Base-by-base conservation (phyloP, 2,329 filamentous ascomycete species). In the Exserohilum turcica region DNA sequence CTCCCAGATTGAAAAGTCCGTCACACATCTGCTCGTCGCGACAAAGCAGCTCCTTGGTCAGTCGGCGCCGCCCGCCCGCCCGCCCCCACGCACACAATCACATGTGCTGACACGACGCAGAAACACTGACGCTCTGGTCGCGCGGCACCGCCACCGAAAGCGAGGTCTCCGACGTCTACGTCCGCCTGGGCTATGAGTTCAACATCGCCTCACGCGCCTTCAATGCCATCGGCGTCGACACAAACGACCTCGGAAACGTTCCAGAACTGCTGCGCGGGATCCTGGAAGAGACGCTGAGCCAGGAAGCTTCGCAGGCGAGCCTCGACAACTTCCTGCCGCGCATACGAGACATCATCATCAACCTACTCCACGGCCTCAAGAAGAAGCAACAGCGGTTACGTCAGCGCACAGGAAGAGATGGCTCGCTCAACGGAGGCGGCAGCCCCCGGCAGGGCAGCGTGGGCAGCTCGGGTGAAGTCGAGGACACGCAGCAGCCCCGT, bases 291-390 rank as follows among this genome's bases (percentile, higher is more conserved):
- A 99, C 94, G 1, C 82, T 99, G 31, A 97, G 93, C 74, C 94
- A 99, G 71, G 92, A 97, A 77, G 94, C 94, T 5, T 97, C 91
- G 64, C 87, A 92, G 43, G 88, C 95, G 71, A 97, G 92, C 74
- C 82, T 99, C 56, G 94, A 99, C 74, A 90, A 89, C 72, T 99
- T 96, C 74, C 80, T 99, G 28, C 94, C 94, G 0, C 86, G 90
- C 54, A 99, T 99, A 74, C 87, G 94, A 66, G 94, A 99, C 74
- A 99, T 99, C 68, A 99, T 99, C 71, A 97, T 99, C 75, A 97
- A 96, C 72, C 81, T 99, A 27, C 83, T 99, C 7, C 94, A 99
- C 73, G 94, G 94, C 2, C 78, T 99, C 59, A 99, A 99, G 79
- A 88, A 93, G 75, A 99, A 99, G 75, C 94, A 99, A 72, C 92